phyloP scores from a whole-genome alignment of 2,329 filamentous ascomycete species.

The Curvularia verruculosa region DNA sequence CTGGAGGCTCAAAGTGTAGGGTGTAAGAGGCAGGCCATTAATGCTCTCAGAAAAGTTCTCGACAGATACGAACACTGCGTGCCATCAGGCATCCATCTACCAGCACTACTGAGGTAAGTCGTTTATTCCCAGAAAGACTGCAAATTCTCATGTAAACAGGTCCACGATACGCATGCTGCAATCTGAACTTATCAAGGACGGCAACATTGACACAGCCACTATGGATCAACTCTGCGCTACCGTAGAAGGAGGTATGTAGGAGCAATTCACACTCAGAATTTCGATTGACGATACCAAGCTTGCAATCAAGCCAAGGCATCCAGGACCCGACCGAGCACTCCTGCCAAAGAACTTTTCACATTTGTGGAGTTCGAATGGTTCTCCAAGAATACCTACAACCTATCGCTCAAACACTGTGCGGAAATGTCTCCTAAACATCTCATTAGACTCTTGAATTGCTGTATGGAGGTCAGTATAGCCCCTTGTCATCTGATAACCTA shows the following conservation, averaged over 20 bases:
- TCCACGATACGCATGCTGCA: constrained; percentile 56
- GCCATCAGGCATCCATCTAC: constrained; percentile 62
- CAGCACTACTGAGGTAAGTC: constrained; percentile 68
- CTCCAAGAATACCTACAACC: constrained; percentile 79
- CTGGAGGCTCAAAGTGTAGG: constrained; percentile 73
- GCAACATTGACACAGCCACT: constrained; percentile 31
- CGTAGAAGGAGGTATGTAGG: constrained; percentile 57
- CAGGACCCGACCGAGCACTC: constrained; percentile 50
- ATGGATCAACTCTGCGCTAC: constrained; percentile 60
- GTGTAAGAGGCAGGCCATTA: constrained; percentile 65
- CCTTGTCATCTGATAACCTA: neutral
- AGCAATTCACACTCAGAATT: neutral
- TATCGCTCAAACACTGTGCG: constrained; percentile 68
- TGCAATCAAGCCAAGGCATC: constrained; percentile 55
- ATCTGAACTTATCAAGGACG: constrained; percentile 49
- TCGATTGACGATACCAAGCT: constrained; percentile 52
- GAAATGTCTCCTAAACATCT: constrained; percentile 63
- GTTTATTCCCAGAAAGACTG: constrained; percentile 41
- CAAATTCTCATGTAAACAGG: constrained; percentile 30
- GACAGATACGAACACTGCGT: constrained; percentile 59
- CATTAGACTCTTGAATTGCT: constrained; percentile 60
- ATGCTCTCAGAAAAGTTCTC: constrained; percentile 65
- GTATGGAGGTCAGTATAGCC: constrained; percentile 46
- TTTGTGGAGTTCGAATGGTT: constrained; percentile 80
- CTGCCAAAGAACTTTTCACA: constrained; percentile 59